Conservation (phyloP, 768 basidiomycete species). For the Asterophora lycoperdoides region DNA sequence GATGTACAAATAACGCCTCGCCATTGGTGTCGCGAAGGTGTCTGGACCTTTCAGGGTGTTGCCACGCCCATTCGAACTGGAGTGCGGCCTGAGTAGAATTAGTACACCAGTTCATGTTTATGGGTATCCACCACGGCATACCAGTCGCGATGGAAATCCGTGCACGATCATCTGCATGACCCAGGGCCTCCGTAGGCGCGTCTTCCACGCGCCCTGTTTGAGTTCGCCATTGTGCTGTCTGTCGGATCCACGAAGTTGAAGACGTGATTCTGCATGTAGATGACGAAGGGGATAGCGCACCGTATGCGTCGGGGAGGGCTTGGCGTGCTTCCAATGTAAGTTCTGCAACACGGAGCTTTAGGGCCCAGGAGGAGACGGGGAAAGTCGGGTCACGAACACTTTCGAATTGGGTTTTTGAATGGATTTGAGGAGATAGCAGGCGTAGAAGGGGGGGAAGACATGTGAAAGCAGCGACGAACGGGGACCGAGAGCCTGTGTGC, state of each 20-base stretch:
- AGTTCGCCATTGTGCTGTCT: slow-evolving; percentile 84
- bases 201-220: slow-evolving; percentile 66
- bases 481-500: slow-evolving; percentile 7
- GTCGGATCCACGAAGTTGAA: not conserved
- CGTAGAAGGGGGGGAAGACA: slow-evolving; percentile 66
- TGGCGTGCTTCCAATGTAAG: slow-evolving; percentile 75
- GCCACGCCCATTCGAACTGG: slow-evolving; percentile 87
- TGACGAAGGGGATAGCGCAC: slow-evolving; percentile 25
- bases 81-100: slow-evolving; percentile 48
- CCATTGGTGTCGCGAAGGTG: slow-evolving; percentile 50
- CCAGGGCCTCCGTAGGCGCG: slow-evolving; percentile 61
- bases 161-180: slow-evolving; percentile 83
- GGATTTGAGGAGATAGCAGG: slow-evolving; percentile 79
- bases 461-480: slow-evolving; percentile 33
- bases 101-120: not conserved
- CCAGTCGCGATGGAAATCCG: slow-evolving; percentile 72
- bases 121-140: slow-evolving; percentile 14
- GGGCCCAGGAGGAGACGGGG: not conserved
- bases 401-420: slow-evolving; percentile 48
- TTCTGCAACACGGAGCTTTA: slow-evolving; percentile 32
- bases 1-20: slow-evolving; percentile 32
- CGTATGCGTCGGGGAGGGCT: slow-evolving; percentile 62
- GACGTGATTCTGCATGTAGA: not conserved
- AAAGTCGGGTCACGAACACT: slow-evolving; percentile 19
- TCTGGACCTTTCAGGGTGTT: slow-evolving; percentile 68